Conservation (phyloP, 768 basidiomycete species). For the Leucocoprinus leucothites region DNA sequence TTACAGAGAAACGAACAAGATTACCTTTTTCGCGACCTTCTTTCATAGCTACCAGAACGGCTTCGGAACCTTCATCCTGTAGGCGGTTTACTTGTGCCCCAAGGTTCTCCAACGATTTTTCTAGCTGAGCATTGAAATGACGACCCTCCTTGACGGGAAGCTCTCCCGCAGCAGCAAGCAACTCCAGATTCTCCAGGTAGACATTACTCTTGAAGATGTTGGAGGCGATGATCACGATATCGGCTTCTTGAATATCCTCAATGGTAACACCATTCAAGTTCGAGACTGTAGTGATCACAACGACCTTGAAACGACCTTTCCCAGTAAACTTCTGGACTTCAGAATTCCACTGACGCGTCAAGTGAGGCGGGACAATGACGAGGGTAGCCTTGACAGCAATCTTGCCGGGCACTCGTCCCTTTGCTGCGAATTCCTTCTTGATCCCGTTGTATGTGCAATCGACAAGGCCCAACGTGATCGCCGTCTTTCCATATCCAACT, state of each 20-base stretch:
- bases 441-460: slow-evolving; percentile 63
- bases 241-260: slow-evolving; percentile 72
- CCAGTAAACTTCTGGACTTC: slow-evolving; percentile 83
- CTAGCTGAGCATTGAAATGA: slow-evolving; percentile 84
- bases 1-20: slow-evolving; percentile 16
- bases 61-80: slow-evolving; percentile 57
- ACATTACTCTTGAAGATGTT: slow-evolving; percentile 79
- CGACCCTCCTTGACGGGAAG: slow-evolving; percentile 80
- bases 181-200: slow-evolving; percentile 74
- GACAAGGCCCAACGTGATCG: slow-evolving; percentile 88
- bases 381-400: slow-evolving; percentile 80
- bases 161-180: slow-evolving; percentile 63
- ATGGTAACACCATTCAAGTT: slow-evolving; percentile 74
- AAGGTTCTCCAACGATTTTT: slow-evolving; percentile 55
- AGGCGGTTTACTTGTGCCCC: slow-evolving; percentile 67
- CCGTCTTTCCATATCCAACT: slow-evolving; percentile 97
- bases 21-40: slow-evolving; percentile 58
- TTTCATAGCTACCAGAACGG: slow-evolving; percentile 63
- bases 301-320: slow-evolving; percentile 50
- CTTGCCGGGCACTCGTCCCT: slow-evolving; percentile 52
- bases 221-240: slow-evolving; percentile 83
- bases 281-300: slow-evolving; percentile 63
- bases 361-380: slow-evolving; percentile 85
- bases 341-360: slow-evolving; percentile 86
- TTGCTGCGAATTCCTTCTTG: slow-evolving; percentile 53